These are phyloP conservation scores for Cyathus striatus DNA, from an alignment of 768 basidiomycete species.

Conservation along the genomic window DNA sequence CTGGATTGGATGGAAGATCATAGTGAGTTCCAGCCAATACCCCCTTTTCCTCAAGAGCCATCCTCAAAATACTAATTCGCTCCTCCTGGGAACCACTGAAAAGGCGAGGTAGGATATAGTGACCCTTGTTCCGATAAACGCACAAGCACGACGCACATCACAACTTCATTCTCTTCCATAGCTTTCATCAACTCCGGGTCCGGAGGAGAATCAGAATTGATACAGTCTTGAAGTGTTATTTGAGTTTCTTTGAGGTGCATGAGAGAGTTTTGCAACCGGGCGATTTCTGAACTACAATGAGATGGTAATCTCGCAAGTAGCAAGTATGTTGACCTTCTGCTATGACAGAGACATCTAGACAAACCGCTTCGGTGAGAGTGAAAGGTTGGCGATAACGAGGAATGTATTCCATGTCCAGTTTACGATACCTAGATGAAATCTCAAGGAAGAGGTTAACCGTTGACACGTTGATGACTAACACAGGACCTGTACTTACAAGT, in stretches of 20 bases:
- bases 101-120: not conserved
- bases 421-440: no score
- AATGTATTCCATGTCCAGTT: slow-evolving; percentile 58
- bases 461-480: no score
- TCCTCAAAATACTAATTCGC: slow-evolving; percentile 61
- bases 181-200: slow-evolving; percentile 60
- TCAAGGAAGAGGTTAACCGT: not conserved
- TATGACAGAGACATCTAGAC: slow-evolving; percentile 61
- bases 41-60: slow-evolving; percentile 63
- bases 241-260: slow-evolving; percentile 61
- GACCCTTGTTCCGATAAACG: not conserved
- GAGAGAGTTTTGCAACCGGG: slow-evolving; percentile 70
- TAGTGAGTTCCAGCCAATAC: slow-evolving; percentile 45
- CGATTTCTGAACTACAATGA: slow-evolving; percentile 50
- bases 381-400: slow-evolving; percentile 75
- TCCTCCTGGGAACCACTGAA: slow-evolving; percentile 75
- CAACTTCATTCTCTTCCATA: slow-evolving; percentile 63
- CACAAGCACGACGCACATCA: slow-evolving; percentile 49
- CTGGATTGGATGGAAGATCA: slow-evolving; percentile 15
- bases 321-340: slow-evolving; percentile 52
- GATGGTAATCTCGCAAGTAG: slow-evolving; percentile 1
- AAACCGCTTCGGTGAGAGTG: slow-evolving; percentile 57
- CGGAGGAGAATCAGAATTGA: slow-evolving; percentile 24
- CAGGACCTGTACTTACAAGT: no score
- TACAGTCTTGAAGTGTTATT: slow-evolving; percentile 40